Percentiles rank a stretch among this genome's conserved stretches.
These are phyloP conservation scores for Uronychia setigera DNA, from an alignment of 73 alveolate genomes.

Conservation along the genomic window DNA sequence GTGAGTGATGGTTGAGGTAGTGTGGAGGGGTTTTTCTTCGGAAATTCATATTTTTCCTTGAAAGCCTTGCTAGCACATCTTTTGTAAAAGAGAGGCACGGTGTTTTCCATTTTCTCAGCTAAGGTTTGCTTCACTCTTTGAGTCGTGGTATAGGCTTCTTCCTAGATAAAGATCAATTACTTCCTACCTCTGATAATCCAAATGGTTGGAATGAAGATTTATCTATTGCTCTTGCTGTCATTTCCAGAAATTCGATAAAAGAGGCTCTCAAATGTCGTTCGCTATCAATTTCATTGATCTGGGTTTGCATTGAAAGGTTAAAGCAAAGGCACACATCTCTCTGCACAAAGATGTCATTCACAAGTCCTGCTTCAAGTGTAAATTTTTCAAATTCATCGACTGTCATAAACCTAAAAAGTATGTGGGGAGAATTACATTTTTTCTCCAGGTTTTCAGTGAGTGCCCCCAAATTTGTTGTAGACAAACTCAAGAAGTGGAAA, in stretches of 20 bases:
- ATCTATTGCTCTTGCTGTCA: constrained; percentile 62
- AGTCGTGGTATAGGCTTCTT: background rate
- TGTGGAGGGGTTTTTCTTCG: no score
- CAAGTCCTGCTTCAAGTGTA: constrained; percentile 31
- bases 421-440: constrained; percentile 11
- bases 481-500: constrained; percentile 75
- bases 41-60: constrained; percentile 52
- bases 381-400: constrained; percentile 75
- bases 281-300: constrained; percentile 75
- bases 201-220: constrained; percentile 41
- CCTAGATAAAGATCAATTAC: background rate
- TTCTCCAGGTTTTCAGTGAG: constrained; percentile 56
- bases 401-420: constrained; percentile 20
- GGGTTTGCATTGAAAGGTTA: constrained; percentile 71
- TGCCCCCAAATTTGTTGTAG: constrained; percentile 72
- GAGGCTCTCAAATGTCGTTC: constrained; percentile 77
- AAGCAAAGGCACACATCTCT: constrained; percentile 76
- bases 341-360: constrained; percentile 72
- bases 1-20: no score
- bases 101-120: constrained; percentile 38
- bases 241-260: constrained; percentile 84
- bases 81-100: constrained; percentile 13
- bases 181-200: background rate
- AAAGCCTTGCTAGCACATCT: constrained; percentile 30
- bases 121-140: background rate